Evolutionary conservation across 1,284 basidiomycete genomes (phyloP), one percentile per base, ranked within the genome.

Genomic region (Malassezia japonica): DNA sequence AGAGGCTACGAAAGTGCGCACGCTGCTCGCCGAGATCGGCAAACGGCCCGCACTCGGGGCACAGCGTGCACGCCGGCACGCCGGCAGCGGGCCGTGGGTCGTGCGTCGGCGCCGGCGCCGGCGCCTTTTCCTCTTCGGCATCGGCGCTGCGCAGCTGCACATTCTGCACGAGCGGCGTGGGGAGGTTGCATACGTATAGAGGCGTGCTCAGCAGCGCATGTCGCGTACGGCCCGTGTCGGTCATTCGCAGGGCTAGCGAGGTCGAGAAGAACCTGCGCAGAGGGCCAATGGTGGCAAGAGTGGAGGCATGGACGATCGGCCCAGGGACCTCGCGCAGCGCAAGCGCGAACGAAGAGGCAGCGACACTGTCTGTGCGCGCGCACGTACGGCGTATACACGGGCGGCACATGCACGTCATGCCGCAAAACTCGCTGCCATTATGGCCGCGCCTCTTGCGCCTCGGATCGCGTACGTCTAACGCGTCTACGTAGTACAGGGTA

Each of bases 1-100:
- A 96, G 74, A 96, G 91, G 24, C 87, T 87, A 64, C 84, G 83
- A 73, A 88, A 95, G 74, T 98, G 92, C 1, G 77, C 74, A 39
- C 91, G 79, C 68, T 95, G 89, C 47, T 86, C 84, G 25, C 86
- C 81, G 2, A 92, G 80, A 47, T 84, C 82, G 10, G 77, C 64
- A 57, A 96, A 95, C 0, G 76, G 67, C 1, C 79, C 78, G 1
- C 82, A 59, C 8, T 44, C 50, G 2, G 67, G 67, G 31, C 68
- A 71, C 2, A 69, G 48, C 1, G 60, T 57, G 43, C 68, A 71
- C 6, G 64, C 53, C 4, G 61, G 62, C 1, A 60, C 54, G 24
- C 18, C 8, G 20, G 21, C 31, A 16, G 18, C 23, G 37, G 21
- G 21, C 2, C 31, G 3, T 10, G n/a, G 18, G 4, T 25, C 24